Percentiles rank a stretch among this genome's conserved stretches.
phyloP scores from a whole-genome alignment of 208 protist species.

The Wallacemonas sp. region DNA sequence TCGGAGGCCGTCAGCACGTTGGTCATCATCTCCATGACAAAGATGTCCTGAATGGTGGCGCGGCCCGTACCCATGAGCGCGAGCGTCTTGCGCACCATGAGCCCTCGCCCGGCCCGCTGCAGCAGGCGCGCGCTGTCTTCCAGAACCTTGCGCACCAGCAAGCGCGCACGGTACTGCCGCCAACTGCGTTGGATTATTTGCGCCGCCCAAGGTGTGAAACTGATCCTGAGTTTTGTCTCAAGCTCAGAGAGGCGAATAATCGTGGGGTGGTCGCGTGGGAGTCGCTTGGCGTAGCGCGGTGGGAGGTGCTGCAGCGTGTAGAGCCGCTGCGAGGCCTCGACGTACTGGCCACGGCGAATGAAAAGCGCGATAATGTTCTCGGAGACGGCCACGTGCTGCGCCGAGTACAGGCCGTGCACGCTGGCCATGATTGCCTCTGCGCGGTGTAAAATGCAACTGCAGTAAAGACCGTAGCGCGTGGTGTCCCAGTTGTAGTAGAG shows the following conservation, averaged over 20 bases:
- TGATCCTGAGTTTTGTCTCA: conserved; percentile 25
- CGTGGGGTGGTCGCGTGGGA: conserved; percentile 50
- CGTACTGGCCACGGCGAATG: conserved; percentile 50
- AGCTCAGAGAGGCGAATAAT: conserved; percentile 39
- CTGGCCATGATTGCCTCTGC: conserved; percentile 46
- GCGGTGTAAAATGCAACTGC: conserved; percentile 52
- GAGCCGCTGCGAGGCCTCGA: conserved; percentile 41
- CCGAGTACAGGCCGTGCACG: conserved; percentile 35
- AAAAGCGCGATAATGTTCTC: conserved; percentile 53
- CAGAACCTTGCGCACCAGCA: conserved; percentile 36
- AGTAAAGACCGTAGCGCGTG: conserved; percentile 43
- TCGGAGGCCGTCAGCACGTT: conserved; percentile 36
- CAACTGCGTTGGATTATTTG: conserved; percentile 48
- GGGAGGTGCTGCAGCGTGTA: conserved; percentile 32
- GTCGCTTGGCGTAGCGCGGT: conserved; percentile 35
- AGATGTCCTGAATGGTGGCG: conserved; percentile 16
- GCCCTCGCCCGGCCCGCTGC: conserved; percentile 50
- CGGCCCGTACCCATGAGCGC: neutral
- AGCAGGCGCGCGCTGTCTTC: conserved; percentile 44
- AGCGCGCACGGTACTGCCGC: conserved; percentile 36
- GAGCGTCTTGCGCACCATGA: conserved; percentile 30
- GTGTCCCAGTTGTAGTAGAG: conserved; percentile 60
- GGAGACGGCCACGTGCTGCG: conserved; percentile 44
- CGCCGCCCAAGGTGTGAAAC: conserved; percentile 35
- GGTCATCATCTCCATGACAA: conserved; percentile 24